These are phyloP conservation scores for Lizanozyma gosingica DNA, from an alignment of 1,139 yeast genomes.

Conservation along the genomic window DNA sequence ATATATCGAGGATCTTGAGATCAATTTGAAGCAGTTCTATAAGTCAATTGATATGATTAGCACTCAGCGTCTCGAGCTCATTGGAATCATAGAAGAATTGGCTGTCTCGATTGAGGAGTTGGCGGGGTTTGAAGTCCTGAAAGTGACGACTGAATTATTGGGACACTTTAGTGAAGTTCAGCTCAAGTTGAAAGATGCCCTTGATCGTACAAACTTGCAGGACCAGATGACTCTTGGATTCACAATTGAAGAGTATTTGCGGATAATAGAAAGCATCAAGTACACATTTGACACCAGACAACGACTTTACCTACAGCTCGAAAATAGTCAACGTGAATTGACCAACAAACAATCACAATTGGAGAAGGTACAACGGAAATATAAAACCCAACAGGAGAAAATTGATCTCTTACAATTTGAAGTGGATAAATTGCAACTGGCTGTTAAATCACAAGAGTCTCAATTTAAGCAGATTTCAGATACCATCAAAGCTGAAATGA, in stretches of 20 bases:
- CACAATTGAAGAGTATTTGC: constrained; percentile 79
- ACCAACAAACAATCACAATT: constrained; percentile 37
- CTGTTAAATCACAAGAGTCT: not conserved
- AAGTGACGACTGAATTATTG: constrained; percentile 49
- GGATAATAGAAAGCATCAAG: constrained; percentile 70
- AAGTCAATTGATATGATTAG: constrained; percentile 70
- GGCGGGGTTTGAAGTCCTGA: constrained; percentile 69
- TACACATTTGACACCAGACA: constrained; percentile 69
- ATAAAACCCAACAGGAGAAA: constrained; percentile 57
- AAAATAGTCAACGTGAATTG: constrained; percentile 35
- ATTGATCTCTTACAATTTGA: constrained; percentile 46
- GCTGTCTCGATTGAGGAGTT: constrained; percentile 61
- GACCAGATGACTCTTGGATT: constrained; percentile 82
- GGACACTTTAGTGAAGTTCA: constrained; percentile 63
- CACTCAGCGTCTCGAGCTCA: constrained; percentile 66
- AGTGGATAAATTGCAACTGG: constrained; percentile 36
- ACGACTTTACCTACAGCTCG: constrained; percentile 55
- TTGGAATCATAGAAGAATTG: constrained; percentile 33
- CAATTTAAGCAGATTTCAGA: constrained; percentile 55
- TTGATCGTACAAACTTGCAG: constrained; percentile 75
- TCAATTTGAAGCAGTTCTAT: constrained; percentile 60
- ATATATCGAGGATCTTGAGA: constrained; percentile 65
- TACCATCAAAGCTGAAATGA: constrained; percentile 61
- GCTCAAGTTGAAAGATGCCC: constrained; percentile 57
- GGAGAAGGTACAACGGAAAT: constrained; percentile 49